Evolutionary conservation across 352 stramenopile genomes (phyloP).

Genomic region (Peronosclerospora sorghi): DNA sequence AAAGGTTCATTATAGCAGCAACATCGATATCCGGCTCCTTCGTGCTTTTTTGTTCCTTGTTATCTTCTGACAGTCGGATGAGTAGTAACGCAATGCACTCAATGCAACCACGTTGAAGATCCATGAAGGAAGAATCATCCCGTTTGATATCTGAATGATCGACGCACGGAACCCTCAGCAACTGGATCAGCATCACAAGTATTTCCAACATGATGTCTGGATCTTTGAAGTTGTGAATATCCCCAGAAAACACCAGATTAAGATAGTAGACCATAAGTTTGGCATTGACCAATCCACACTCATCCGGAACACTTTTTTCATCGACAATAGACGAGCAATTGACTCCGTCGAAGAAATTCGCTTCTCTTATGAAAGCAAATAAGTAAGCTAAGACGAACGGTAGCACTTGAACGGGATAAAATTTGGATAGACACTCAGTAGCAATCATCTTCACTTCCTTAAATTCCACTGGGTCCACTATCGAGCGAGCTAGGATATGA

Average conservation of each 20-base stretch:
- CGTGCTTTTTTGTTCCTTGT: not conserved
- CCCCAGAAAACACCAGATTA: slow-evolving; percentile 48
- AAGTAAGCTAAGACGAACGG: slow-evolving; percentile 34
- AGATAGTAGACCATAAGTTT: slow-evolving; percentile 75
- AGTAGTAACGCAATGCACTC: slow-evolving; percentile 53
- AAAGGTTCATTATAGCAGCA: slow-evolving; percentile 18
- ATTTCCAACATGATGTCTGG: slow-evolving; percentile 11
- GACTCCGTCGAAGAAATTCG: slow-evolving; percentile 2
- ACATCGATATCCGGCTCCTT: not conserved
- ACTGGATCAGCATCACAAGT: slow-evolving; percentile 29
- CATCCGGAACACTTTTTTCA: slow-evolving; percentile 13
- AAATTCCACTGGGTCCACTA: slow-evolving; percentile 57
- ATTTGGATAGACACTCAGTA: slow-evolving; percentile 42
- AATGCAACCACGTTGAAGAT: slow-evolving; percentile 62
- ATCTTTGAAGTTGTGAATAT: slow-evolving; percentile 16
- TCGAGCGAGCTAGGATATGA: slow-evolving; percentile 26
- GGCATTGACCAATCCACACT: slow-evolving; percentile 36
- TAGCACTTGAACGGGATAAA: slow-evolving; percentile 19
- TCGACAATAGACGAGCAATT: slow-evolving; percentile 7
- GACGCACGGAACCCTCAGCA: slow-evolving; percentile 32
- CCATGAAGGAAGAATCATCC: slow-evolving; percentile 29
- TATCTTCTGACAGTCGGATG: slow-evolving; percentile 6
- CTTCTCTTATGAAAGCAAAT: slow-evolving; percentile 29
- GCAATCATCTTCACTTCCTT: slow-evolving; percentile 73
- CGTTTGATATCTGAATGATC: slow-evolving; percentile 3